phyloP scores from a whole-genome alignment of 2,329 filamentous ascomycete species.

The Akanthomyces lecanii region DNA sequence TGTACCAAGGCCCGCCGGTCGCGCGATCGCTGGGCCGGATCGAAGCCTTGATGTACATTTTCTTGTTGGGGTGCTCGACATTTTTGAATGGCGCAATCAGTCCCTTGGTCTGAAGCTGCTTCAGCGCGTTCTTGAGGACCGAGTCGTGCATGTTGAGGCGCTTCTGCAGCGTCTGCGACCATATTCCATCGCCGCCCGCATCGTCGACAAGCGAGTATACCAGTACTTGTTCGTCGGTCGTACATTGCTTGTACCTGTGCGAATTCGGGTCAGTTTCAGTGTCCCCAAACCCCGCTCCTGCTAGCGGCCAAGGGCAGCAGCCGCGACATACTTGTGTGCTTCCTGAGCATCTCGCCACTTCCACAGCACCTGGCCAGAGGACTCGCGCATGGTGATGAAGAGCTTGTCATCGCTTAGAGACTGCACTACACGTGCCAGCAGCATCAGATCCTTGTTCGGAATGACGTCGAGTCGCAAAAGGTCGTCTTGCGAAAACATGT shows the following conservation, averaged over 20 bases:
- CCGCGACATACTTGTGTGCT: conserved; percentile 52
- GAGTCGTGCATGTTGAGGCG: conserved; percentile 80
- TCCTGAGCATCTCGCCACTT: conserved; percentile 56
- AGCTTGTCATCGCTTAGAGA: conserved; percentile 57
- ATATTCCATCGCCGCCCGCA: conserved; percentile 79
- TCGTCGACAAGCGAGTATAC: conserved; percentile 89
- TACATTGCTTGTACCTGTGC: conserved; percentile 53
- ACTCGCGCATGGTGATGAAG: conserved; percentile 44
- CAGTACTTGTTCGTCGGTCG: conserved; percentile 71
- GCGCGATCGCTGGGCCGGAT: conserved; percentile 84
- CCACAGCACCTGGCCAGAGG: conserved; percentile 45
- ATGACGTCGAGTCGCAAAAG: conserved; percentile 54
- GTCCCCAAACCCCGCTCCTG: neutral
- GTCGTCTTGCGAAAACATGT: conserved; percentile 56
- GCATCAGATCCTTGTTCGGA: conserved; percentile 50
- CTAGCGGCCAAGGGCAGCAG: neutral
- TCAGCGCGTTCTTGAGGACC: conserved; percentile 74
- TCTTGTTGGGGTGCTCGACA: conserved; percentile 84
- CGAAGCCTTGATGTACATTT: conserved; percentile 91
- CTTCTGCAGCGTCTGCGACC: conserved; percentile 79
- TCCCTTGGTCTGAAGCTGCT: conserved; percentile 74
- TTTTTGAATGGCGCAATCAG: conserved; percentile 88
- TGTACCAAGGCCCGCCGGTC: conserved; percentile 92
- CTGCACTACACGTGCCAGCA: conserved; percentile 54
- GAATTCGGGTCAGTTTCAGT: conserved; percentile 1